A percentile compares a stretch with the other conserved stretches of the same genome.
These are phyloP conservation scores for Marchantia polymorpha DNA, from an alignment of 225 moss, liverwort and hornwort genomes.

Conservation along the genomic window DNA sequence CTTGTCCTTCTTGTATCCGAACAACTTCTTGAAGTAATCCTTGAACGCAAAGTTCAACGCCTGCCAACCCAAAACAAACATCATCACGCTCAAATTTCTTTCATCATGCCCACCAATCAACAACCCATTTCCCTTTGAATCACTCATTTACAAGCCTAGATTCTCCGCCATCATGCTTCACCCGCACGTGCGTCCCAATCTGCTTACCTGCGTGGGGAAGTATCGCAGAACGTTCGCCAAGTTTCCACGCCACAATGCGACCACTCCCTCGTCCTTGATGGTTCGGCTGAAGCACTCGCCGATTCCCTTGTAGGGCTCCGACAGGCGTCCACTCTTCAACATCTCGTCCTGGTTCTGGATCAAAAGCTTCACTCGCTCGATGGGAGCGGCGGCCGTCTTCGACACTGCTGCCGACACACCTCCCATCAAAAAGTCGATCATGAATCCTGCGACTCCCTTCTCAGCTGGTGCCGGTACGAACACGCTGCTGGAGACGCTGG, in stretches of 20 bases:
- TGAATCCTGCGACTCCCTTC: conserved; percentile 37
- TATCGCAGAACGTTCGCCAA: conserved; percentile 57
- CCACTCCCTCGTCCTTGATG: conserved; percentile 47
- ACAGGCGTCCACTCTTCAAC: conserved; percentile 50
- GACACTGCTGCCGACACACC: conserved; percentile 59
- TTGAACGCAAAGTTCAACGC: conserved; percentile 67
- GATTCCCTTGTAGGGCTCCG: conserved; percentile 53
- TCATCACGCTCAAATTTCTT: neutral
- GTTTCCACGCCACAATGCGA: conserved; percentile 54
- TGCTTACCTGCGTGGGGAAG: conserved; percentile 58
- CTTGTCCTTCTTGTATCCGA: conserved; percentile 59
- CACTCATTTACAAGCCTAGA: neutral
- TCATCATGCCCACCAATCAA: neutral
- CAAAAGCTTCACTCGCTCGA: conserved; percentile 57
- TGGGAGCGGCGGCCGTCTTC: conserved; percentile 58
- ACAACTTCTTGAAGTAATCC: conserved; percentile 60
- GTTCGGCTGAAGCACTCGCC: conserved; percentile 57
- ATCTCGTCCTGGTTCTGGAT: conserved; percentile 62
- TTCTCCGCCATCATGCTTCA: no score
- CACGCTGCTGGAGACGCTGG: conserved; percentile 16
- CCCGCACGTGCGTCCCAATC: neutral
- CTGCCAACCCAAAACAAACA: conserved; percentile 17
- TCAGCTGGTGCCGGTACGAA: conserved; percentile 44
- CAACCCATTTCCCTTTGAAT: neutral
- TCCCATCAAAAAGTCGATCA: conserved; percentile 55